Evolutionary conservation across 441 rosid genomes (phyloP).

Genomic region (Erodium moschatum): DNA sequence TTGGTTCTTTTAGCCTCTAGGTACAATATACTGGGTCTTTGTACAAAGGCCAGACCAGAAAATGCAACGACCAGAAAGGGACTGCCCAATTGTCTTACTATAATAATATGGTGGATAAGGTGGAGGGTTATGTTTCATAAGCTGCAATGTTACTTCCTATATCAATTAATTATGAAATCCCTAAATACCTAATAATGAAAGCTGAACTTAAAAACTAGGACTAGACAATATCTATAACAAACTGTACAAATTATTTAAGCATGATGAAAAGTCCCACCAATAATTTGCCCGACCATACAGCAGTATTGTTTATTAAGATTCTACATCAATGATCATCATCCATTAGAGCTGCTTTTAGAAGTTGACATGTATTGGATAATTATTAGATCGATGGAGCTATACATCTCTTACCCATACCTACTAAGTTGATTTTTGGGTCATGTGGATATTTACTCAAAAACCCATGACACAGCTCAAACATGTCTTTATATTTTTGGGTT

Average conservation of each 20-base stretch:
- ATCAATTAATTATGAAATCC: slow-evolving; percentile 13
- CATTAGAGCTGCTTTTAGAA: not conserved
- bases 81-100: slow-evolving; percentile 17
- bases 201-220: not conserved
- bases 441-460: not conserved
- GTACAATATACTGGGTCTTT: too few relatives aligned
- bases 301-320: slow-evolving; percentile 5
- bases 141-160: slow-evolving; percentile 26
- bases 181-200: not conserved
- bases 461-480: not conserved
- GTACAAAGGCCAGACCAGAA: too few relatives aligned
- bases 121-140: slow-evolving; percentile 26
- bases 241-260: not conserved
- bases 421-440: too few relatives aligned
- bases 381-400: too few relatives aligned
- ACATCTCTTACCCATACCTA: too few relatives aligned
- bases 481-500: not conserved
- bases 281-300: not conserved
- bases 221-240: not conserved
- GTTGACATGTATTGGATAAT: too few relatives aligned
- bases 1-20: too few relatives aligned
- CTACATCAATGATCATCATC: not conserved
- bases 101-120: slow-evolving; percentile 27
- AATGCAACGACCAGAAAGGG: slow-evolving; percentile 19
- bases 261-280: slow-evolving; percentile 8